phyloP scores from a whole-genome alignment of 805 yeast species.

The Nakazawaea ishiwadae region DNA sequence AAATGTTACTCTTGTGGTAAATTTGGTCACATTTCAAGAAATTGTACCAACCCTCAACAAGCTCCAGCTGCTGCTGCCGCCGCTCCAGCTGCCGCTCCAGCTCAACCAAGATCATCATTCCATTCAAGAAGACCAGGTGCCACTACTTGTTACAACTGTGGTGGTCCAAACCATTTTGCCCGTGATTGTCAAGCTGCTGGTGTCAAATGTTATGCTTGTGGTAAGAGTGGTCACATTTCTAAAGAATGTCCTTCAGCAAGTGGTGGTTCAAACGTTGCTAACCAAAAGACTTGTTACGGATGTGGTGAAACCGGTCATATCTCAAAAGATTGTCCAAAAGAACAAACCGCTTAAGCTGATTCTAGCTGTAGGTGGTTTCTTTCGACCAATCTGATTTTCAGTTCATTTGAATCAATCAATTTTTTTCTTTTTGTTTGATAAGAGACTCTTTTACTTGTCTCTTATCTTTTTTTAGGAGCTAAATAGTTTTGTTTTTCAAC shows the following conservation, averaged over 20 bases:
- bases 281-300: constrained; percentile 62
- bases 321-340: constrained; percentile 63
- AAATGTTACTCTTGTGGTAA: constrained; percentile 79
- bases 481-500: too few species aligned
- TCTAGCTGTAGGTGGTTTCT: too few species aligned
- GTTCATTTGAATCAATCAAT: not conserved
- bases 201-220: constrained; percentile 89
- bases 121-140: constrained; percentile 27
- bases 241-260: constrained; percentile 68
- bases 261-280: constrained; percentile 36
- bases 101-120: constrained; percentile 19
- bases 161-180: constrained; percentile 91
- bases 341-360: not conserved
- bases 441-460: too few species aligned
- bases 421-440: not conserved
- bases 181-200: constrained; percentile 75
- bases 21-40: constrained; percentile 79
- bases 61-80: constrained; percentile 12
- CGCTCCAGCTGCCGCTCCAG: constrained; percentile 16
- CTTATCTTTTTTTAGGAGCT: too few species aligned
- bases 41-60: constrained; percentile 49
- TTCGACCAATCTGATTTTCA: too few species aligned
- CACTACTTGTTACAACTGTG: constrained; percentile 82
- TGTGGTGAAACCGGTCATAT: constrained; percentile 84
- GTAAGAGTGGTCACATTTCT: constrained; percentile 84